A percentile compares a stretch with the other conserved stretches of the same genome.
Conservation (phyloP, 768 basidiomycete genomes). For the Lactarius hatsudake region DNA sequence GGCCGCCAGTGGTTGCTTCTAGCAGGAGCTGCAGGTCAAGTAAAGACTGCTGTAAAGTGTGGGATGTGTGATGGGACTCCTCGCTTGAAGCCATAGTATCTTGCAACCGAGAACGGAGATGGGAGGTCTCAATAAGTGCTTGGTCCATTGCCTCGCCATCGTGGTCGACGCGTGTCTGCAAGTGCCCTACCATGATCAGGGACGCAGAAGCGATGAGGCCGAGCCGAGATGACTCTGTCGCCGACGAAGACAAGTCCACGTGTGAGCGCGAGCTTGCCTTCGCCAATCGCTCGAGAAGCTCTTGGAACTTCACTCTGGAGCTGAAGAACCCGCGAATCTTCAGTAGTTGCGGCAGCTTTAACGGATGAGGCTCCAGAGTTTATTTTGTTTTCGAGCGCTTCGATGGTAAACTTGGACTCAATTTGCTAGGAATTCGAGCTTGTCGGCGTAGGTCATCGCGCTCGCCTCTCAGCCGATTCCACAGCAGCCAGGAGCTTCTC, state of each 20-base stretch:
- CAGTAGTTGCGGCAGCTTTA: conserved; percentile 6
- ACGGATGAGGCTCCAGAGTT: conserved; percentile 30
- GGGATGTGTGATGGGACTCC: background rate
- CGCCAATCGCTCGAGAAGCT: conserved; percentile 19
- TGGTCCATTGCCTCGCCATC: background rate
- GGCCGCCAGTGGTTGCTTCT: conserved; percentile 1
- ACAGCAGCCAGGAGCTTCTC: conserved; percentile 59
- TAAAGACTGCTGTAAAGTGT: conserved; percentile 11
- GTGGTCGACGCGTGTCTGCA: conserved; percentile 24
- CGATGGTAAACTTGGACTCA: conserved; percentile 62
- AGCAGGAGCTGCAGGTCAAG: conserved; percentile 5
- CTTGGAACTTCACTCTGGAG: conserved; percentile 26
- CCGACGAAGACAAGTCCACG: conserved; percentile 7
- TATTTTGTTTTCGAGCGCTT: conserved; percentile 55
- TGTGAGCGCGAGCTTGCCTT: conserved; percentile 23
- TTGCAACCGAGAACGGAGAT: conserved; percentile 14
- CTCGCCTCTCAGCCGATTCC: conserved; percentile 65
- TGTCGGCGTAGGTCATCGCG: conserved; percentile 61
- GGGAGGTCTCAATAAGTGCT: conserved; percentile 6
- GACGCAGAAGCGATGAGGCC: conserved; percentile 20
- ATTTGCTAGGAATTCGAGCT: conserved; percentile 64
- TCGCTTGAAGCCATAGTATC: background rate
- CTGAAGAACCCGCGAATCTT: conserved; percentile 18
- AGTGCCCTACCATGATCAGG: conserved; percentile 27
- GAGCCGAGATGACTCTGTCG: conserved; percentile 13